Evolutionary conservation across 192 early-diverging fungal species (phyloP), one percentile per base, ranked within the genome.

Genomic region (Radiomyces spectabilis): DNA sequence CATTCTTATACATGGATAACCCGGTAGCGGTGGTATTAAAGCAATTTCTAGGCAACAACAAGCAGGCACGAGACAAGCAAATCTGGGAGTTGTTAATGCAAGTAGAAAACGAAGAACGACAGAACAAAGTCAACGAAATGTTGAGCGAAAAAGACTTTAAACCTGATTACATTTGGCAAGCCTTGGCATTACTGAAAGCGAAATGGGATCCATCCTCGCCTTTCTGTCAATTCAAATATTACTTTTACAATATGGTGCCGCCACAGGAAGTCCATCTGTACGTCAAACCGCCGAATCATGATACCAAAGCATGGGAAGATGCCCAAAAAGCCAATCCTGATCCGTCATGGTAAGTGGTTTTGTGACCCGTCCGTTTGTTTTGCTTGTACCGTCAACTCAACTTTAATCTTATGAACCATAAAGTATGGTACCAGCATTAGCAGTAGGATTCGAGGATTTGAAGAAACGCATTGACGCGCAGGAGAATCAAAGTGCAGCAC

Each of bases 191-290:
- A 30, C 81, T 94, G 29, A 84, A 85, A 56, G 78, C 80, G 27
- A 72, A 71, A 53, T 95, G 91, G 91, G 81, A 93, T 55, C 85
- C 88, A 6, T 63, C 77, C 19, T 83, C 79, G 38, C 83, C 87
- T 12, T 72, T 74, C 51, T 95, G 87, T 58, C 80, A 83, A 41
- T 93, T 95, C 63, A 86, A 86, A 79, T 83, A 92, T 56, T 98
- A 95, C 60, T 95, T 98, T 65, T 98, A 98, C 71, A 98, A 96
- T 61, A 81, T 91, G 56, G 91, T 90, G 0, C 83, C 92, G 66
- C 85, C 93, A 0, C 77, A 70, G 2, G 90, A 95, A 73, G 87
- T 87, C 9, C 75, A 73, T 22, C 55, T 81, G 37, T 96, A 96
- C 50, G 79, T 73, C 46, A 82, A 77, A 41, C 85, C 86, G 10